Conservation (phyloP, 306 rosid species). For the Begonia masoniana region DNA sequence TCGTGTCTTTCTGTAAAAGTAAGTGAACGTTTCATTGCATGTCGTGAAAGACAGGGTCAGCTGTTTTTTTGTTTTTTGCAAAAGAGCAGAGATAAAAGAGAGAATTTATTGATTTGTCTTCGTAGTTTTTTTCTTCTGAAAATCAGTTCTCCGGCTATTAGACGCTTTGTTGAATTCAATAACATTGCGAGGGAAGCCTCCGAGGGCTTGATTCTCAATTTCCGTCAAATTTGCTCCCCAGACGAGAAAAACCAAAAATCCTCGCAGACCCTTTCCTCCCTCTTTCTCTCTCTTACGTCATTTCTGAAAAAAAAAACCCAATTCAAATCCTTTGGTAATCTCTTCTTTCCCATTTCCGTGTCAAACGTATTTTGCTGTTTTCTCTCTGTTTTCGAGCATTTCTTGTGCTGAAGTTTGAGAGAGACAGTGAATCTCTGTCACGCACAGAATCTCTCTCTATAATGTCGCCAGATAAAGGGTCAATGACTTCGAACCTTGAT, state of each 20-base stretch:
- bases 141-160: too few species aligned
- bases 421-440: constrained; percentile 25
- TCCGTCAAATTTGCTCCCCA: constrained; percentile 17
- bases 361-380: constrained; percentile 1
- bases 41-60: too few species aligned
- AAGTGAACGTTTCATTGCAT: too few species aligned
- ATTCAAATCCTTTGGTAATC: constrained; percentile 7
- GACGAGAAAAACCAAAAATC: constrained; percentile 28
- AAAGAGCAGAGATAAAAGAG: neutral
- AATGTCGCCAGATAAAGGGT: constrained; percentile 32
- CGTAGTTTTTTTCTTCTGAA: neutral
- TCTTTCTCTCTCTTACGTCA: constrained; percentile 12
- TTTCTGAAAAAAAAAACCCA: too few species aligned
- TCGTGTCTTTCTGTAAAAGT: too few species aligned
- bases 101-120: neutral
- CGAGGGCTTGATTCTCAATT: neutral
- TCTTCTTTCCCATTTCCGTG: constrained; percentile 8
- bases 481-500: constrained; percentile 71
- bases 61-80: too few species aligned
- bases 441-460: neutral
- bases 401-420: constrained; percentile 45
- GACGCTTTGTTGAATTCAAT: constrained; percentile 12
- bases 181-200: constrained; percentile 34
- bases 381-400: constrained; percentile 11
- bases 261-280: constrained; percentile 20